phyloP scores from a whole-genome alignment of 1,139 yeast species.

The Arxiozyma heterogenica region DNA sequence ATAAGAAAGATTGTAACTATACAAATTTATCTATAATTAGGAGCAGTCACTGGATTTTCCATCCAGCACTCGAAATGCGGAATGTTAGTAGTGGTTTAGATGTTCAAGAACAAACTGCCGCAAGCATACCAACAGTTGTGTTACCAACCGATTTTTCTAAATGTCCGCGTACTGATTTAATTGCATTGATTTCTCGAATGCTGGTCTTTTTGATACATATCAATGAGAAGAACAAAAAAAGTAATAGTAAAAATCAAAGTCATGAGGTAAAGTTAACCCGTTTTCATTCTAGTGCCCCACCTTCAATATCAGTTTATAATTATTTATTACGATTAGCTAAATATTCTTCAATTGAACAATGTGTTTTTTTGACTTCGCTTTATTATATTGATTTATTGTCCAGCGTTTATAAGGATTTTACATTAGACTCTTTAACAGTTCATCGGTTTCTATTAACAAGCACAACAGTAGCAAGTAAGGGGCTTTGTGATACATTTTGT shows the following conservation, averaged over 20 bases:
- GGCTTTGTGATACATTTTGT: slow-evolving; percentile 88
- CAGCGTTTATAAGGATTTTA: slow-evolving; percentile 68
- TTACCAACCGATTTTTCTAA: slow-evolving; percentile 43
- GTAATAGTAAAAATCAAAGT: slow-evolving; percentile 2
- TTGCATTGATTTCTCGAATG: slow-evolving; percentile 71
- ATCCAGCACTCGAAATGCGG: not conserved
- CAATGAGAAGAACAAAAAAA: slow-evolving; percentile 40
- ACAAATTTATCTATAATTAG: not conserved
- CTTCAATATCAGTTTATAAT: slow-evolving; percentile 70
- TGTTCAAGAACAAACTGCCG: not conserved
- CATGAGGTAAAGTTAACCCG: slow-evolving; percentile 46
- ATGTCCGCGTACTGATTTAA: slow-evolving; percentile 63
- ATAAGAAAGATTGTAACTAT: not conserved
- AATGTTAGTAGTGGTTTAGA: not conserved
- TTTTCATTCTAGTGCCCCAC: slow-evolving; percentile 90
- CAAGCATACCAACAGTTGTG: slow-evolving; percentile 9
- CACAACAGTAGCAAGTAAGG: slow-evolving; percentile 84
- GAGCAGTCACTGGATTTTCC: not conserved
- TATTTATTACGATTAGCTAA: slow-evolving; percentile 71
- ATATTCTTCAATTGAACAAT: slow-evolving; percentile 77
- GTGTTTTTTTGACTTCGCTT: slow-evolving; percentile 69
- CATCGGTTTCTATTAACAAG: slow-evolving; percentile 87
- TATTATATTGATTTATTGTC: slow-evolving; percentile 83
- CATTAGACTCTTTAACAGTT: slow-evolving; percentile 82
- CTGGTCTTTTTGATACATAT: slow-evolving; percentile 57